These are phyloP conservation scores for Xylaria sp. DNA, from an alignment of 2,329 filamentous ascomycete genomes.

Conservation along the genomic window DNA sequence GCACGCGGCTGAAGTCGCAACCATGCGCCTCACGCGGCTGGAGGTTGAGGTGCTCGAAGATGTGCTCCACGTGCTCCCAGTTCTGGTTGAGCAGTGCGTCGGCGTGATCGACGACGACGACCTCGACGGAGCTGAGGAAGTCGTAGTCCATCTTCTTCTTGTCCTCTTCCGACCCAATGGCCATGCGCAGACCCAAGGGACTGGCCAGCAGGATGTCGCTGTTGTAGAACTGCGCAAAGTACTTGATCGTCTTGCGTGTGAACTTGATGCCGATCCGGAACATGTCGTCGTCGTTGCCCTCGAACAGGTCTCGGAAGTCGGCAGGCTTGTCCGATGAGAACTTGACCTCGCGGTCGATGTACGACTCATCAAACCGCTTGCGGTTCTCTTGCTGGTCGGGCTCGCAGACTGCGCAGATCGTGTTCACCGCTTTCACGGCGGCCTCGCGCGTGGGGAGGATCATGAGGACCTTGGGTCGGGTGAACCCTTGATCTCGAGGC, in stretches of 20 bases:
- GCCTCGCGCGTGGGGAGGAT: conserved; percentile 89
- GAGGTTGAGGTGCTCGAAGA: conserved; percentile 90
- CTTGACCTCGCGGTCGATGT: conserved; percentile 73
- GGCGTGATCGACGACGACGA: conserved; percentile 89
- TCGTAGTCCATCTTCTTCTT: conserved; percentile 79
- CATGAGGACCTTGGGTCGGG: conserved; percentile 90
- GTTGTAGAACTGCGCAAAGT: conserved; percentile 94
- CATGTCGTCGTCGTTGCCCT: conserved; percentile 96
- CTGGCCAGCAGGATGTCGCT: conserved; percentile 95
- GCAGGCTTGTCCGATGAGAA: conserved; percentile 80
- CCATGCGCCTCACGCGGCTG: conserved; percentile 90
- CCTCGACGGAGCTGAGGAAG: conserved; percentile 92
- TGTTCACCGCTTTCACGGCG: conserved; percentile 80
- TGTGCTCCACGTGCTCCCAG: conserved; percentile 94
- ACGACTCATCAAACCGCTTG: conserved; percentile 89
- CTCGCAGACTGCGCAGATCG: conserved; percentile 77
- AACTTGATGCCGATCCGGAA: conserved; percentile 97
- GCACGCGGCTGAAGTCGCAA: conserved; percentile 91
- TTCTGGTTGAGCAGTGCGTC: conserved; percentile 97
- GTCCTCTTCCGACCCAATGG: conserved; percentile 81
- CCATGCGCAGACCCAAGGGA: conserved; percentile 87
- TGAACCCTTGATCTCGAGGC: conserved; percentile 93
- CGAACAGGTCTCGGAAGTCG: conserved; percentile 90
- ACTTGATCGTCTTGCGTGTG: conserved; percentile 94
- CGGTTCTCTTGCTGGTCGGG: conserved; percentile 95